A percentile compares a stretch with the other conserved stretches of the same genome.
These are phyloP conservation scores for Syzygium grande DNA, from an alignment of 345 rosid species.

Conservation along the genomic window DNA sequence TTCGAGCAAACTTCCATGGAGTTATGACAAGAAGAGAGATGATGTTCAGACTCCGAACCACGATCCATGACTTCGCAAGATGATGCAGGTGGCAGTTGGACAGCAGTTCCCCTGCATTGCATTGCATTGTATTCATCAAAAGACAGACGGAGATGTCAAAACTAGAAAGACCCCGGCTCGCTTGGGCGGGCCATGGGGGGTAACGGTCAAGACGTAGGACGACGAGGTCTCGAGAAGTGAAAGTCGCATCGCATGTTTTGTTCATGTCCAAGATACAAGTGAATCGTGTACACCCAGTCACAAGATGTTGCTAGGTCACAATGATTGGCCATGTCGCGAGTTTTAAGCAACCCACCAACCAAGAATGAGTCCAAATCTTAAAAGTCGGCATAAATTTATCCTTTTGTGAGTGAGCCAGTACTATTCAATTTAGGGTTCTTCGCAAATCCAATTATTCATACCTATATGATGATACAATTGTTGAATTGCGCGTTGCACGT, in stretches of 20 bases:
- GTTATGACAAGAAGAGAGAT: background rate
- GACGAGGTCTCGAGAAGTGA: background rate
- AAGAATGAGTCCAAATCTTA: background rate
- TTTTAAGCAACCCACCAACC: background rate
- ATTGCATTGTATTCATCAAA: background rate
- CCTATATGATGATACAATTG: background rate
- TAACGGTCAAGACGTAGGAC: background rate
- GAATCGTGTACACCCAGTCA: background rate
- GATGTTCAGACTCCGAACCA: background rate
- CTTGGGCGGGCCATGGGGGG: background rate
- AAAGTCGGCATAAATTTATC: background rate
- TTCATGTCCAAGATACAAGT: background rate
- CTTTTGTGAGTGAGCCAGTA: background rate
- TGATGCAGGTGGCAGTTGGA: background rate
- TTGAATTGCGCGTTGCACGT: accelerated
- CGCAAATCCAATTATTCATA: accelerated
- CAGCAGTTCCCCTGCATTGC: background rate
- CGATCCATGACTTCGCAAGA: background rate
- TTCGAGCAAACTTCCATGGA: background rate
- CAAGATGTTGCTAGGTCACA: background rate
- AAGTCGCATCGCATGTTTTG: background rate
- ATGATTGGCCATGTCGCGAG: background rate
- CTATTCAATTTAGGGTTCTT: background rate
- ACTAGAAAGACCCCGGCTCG: background rate
- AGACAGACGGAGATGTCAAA: background rate